Evolutionary conservation across 352 stramenopile species (phyloP), one percentile per base, ranked within the genome.

Genomic region (Phytophthora cactorum): DNA sequence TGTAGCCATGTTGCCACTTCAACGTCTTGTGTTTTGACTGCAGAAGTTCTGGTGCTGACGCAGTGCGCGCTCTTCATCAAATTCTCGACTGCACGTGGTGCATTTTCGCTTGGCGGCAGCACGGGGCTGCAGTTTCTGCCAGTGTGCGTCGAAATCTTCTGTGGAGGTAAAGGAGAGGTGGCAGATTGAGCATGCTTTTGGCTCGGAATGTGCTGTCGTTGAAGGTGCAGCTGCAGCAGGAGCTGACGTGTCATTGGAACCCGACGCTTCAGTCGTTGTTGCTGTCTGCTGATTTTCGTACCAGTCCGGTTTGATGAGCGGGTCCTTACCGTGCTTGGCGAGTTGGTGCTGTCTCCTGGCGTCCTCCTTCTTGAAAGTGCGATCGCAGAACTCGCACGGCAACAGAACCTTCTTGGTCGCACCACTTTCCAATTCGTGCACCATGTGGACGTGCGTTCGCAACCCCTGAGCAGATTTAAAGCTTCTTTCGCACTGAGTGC

Each of bases 41-140:
- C 86, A 93, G 38, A 91, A 92, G 64, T 93, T 93, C 55, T 88
- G 80, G 56, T 93, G 86, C 52, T 93, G 86, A 49, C 84, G 86
- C 28, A 93, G 59, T 3, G 86, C 86, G 9, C 86, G 80, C n/a
- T 88, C 75, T 49, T 92, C 80, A 31, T 91, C 77, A 51, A 93
- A 93, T 15, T 63, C 59, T n/a, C 77, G 78, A 12, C 56, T 63
- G 44, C 85, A 93, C 25, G 49, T 82, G 2, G 39, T 49, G 36
- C 85, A 93, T 15, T 66, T 70, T 43, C 72, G 66, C 38, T 78
- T 72, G 1, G 46, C 52, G 0, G 46, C 46, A n/a, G 58, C 31
- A 8, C 68, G 63, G 1, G 70, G 72, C 43, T 75, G 63, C 6
- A 86, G 70, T 25, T 82, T 77, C 29, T 75, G 62, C 74, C 77